phyloP scores from a whole-genome alignment of 73 alveolate species.

The Breviolum minutum region DNA sequence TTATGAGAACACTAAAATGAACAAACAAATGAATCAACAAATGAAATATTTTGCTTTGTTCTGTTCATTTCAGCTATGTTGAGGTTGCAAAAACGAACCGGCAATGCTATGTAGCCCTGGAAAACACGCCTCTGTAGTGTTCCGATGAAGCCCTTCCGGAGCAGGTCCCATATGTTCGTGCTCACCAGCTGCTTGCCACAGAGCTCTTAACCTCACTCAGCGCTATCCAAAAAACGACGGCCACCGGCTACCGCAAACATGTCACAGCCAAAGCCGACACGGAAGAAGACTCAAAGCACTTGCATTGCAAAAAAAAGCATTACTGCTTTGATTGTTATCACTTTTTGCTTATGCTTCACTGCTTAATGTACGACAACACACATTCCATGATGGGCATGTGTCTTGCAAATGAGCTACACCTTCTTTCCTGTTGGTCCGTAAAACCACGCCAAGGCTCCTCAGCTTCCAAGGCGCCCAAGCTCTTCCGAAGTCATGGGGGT shows the following conservation, averaged over 20 bases:
- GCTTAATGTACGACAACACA: no score
- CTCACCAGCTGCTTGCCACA: constrained; percentile 32
- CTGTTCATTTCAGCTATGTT: no score
- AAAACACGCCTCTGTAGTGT: constrained; percentile 74
- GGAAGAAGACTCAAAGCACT: neutral
- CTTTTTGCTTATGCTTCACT: neutral
- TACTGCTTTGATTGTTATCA: neutral
- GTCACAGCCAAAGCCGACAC: neutral
- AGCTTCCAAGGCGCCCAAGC: neutral
- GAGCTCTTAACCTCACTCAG: constrained; percentile 14
- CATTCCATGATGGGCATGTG: neutral
- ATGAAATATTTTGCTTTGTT: neutral
- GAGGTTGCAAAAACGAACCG: no score
- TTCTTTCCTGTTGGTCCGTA: constrained; percentile 60
- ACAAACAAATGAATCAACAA: neutral
- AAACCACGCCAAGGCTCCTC: constrained; percentile 61
- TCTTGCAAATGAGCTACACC: neutral
- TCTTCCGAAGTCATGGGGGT: neutral
- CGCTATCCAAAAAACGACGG: neutral
- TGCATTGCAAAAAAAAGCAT: neutral
- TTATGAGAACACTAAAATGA: neutral
- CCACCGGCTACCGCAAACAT: neutral
- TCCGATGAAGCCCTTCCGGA: neutral
- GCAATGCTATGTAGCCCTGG: no score
- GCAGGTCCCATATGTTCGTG: neutral